Percentiles rank a stretch among this genome's conserved stretches.
These are phyloP conservation scores for Hura crepitans DNA, from an alignment of 441 rosid species.

Conservation along the genomic window DNA sequence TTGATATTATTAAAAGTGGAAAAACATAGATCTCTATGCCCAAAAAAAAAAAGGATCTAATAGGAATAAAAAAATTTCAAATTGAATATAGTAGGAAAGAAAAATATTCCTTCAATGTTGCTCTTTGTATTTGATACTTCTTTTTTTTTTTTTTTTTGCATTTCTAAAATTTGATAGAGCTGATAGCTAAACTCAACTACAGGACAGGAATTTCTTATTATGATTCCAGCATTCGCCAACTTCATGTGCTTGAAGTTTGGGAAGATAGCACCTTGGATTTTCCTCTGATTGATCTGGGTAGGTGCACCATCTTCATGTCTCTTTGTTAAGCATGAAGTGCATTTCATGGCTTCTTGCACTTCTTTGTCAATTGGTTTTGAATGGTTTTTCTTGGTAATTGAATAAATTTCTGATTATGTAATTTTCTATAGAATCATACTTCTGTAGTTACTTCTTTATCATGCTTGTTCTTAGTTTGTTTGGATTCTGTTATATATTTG, in stretches of 20 bases:
- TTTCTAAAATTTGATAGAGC: neutral
- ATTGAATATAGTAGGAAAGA: neutral
- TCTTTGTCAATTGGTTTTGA: neutral
- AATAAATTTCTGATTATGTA: slow-evolving; percentile 13
- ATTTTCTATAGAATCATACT: neutral
- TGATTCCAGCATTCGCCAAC: slow-evolving; percentile 76
- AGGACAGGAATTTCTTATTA: slow-evolving; percentile 91
- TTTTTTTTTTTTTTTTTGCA: neutral
- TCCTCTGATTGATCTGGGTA: slow-evolving; percentile 81
- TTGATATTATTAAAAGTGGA: neutral
- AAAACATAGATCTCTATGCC: neutral
- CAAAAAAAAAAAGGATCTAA: neutral
- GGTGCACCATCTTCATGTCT: slow-evolving; percentile 21
- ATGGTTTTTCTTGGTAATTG: slow-evolving; percentile 9
- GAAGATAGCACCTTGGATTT: slow-evolving; percentile 75
- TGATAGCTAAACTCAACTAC: slow-evolving; percentile 14
- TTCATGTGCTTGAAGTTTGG: slow-evolving; percentile 87
- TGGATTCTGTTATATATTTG: neutral
- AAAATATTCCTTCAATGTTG: neutral
- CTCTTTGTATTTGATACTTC: neutral
- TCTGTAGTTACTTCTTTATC: neutral
- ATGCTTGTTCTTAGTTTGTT: neutral
- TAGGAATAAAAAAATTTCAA: neutral
- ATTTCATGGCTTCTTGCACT: neutral
- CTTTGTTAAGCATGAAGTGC: slow-evolving; percentile 9